Base-by-base conservation (phyloP, 306 rosid genomes). In the Glycine tomentella region DNA sequence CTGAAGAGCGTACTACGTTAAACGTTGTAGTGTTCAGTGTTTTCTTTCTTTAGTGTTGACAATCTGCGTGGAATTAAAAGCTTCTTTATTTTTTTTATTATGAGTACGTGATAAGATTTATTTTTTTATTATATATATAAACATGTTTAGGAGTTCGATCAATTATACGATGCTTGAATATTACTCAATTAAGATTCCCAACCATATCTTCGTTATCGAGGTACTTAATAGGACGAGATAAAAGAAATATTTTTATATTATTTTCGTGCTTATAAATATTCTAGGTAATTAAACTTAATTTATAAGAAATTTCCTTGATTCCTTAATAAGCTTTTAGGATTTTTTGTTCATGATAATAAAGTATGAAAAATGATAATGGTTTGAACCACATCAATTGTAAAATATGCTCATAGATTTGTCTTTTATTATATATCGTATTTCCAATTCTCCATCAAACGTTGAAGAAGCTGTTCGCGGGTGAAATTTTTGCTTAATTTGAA, bases 141-240 rank as follows among this genome's bases (percentile, higher is more conserved):
- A 5, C 7, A 38, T 38, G 44, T 5, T 58, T 59, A 46, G 48
- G 74, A 20, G 14, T 72, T 80, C 34, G 52, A 46, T 58, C 45
- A 52, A 46, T 58, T 25, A 57, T 80, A 34, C 46, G n/a, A 80
- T 34, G 63, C 77, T 80, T 70, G 10, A 70, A 46, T 48, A 33
- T 14, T 59, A 48, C 83, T 70, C 77, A 15, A 58, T 57, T 33
- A 57, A 46, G 72, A 79, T 79, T 79, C 76, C 36, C 42, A 63
- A 63, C 9, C 44, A 34, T 10, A 6, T 63, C 17, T 38, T 63
- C 12, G 20, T 34, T 63, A 63, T 34, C 16, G 9, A 36, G 11
- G 48, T 34, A 12, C 63, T 9, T 9, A 20, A 25, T 25, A 9
- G 40, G 13, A 20, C n/a, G 40, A 59, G 65, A 20, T 59, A 25